Evolutionary conservation across 768 basidiomycete genomes (phyloP).

Genomic region (Termitomyces sp.): DNA sequence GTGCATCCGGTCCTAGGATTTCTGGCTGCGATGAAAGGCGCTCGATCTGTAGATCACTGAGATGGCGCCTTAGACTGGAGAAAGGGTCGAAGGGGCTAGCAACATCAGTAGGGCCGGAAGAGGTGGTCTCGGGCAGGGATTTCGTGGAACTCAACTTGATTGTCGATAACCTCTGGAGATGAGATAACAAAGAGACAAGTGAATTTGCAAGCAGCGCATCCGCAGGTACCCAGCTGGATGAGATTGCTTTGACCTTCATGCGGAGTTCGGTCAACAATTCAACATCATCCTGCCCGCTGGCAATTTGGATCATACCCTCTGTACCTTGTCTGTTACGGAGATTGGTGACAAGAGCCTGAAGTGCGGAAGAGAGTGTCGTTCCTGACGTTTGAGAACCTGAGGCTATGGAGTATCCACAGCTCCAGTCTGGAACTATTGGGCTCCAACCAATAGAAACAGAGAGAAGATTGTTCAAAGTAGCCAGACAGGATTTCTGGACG

Average conservation of each 20-base stretch:
- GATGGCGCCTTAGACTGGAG: conserved; percentile 60
- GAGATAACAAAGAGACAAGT: conserved; percentile 64
- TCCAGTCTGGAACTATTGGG: conserved; percentile 51
- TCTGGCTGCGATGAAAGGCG: conserved; percentile 42
- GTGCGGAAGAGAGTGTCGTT: conserved; percentile 39
- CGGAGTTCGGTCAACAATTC: conserved; percentile 60
- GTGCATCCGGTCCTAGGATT: conserved; percentile 30
- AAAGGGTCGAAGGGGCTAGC: conserved; percentile 39
- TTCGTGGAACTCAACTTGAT: conserved; percentile 29
- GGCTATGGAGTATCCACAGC: conserved; percentile 56
- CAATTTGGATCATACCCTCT: conserved; percentile 46
- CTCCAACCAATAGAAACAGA: conserved; percentile 48
- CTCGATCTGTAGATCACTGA: conserved; percentile 65
- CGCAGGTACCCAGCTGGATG: conserved; percentile 36
- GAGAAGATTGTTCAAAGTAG: conserved; percentile 69
- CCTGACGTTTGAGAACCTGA: conserved; percentile 33
- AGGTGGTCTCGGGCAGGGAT: conserved; percentile 13
- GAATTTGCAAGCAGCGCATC: conserved; percentile 67
- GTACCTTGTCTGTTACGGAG: conserved; percentile 48
- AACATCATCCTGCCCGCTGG: conserved; percentile 37
- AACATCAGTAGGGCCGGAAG: conserved; percentile 11
- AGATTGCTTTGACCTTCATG: conserved; percentile 47
- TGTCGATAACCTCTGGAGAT: conserved; percentile 62
- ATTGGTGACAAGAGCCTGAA: conserved; percentile 61
- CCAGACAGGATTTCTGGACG: conserved; percentile 72